Conservation (phyloP, 331 rosid genomes). For the Pyracantha coccinea region DNA sequence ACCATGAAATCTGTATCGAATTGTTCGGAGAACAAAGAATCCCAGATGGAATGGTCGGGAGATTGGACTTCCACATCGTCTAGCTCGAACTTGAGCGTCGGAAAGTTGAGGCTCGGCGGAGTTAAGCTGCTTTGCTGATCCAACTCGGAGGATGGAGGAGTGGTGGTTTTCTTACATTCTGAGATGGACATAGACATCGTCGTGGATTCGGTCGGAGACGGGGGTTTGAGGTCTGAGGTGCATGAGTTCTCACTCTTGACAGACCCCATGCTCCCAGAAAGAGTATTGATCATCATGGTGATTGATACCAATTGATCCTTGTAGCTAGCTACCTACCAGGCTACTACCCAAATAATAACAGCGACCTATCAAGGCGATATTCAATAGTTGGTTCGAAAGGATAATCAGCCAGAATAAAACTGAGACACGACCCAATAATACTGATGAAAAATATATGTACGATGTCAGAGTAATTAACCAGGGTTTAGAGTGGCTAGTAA, state of each 20-base stretch:
- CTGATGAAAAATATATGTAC: background rate
- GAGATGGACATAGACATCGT: conserved; percentile 18
- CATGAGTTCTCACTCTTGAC: conserved; percentile 50
- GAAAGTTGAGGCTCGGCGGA: conserved; percentile 65
- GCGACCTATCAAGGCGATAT: too few relatives aligned
- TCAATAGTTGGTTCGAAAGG: too few relatives aligned
- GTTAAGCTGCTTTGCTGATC: conserved; percentile 37
- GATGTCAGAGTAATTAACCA: background rate
- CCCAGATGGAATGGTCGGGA: conserved; percentile 77
- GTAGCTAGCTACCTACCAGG: too few relatives aligned
- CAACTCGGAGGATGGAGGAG: conserved; percentile 23
- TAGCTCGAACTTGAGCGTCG: conserved; percentile 48
- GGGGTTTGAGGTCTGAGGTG: conserved; percentile 35
- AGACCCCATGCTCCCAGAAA: conserved; percentile 60
- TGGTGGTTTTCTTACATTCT: conserved; percentile 27
- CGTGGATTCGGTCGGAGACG: conserved; percentile 39
- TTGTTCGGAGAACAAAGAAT: conserved; percentile 66
- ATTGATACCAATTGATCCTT: too few relatives aligned
- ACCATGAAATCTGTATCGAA: conserved; percentile 81
- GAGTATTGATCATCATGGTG: conserved; percentile 55
- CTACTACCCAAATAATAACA: too few relatives aligned
- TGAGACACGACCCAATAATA: too few relatives aligned
- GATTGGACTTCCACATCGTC: conserved; percentile 76
- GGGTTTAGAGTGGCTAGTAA: background rate
- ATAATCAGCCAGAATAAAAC: too few relatives aligned